Evolutionary conservation across 2,329 filamentous ascomycete species (phyloP).

Genomic region (Penicillium sp.): DNA sequence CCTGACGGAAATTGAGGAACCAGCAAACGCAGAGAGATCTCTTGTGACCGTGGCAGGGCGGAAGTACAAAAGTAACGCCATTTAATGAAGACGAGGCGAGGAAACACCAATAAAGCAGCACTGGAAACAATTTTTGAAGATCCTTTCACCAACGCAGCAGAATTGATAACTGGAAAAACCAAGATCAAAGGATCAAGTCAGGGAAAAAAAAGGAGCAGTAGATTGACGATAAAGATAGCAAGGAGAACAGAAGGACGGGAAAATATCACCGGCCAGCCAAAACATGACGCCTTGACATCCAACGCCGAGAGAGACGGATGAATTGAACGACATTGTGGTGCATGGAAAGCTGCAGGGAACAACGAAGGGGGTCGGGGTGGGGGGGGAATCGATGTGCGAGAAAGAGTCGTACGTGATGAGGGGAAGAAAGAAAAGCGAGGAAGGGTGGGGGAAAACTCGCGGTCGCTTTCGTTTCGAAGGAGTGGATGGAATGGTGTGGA

Average conservation of each 20-base stretch:
- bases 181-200: not conserved
- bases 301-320: conserved; percentile 39
- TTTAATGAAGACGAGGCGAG: not conserved
- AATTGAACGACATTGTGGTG: conserved; percentile 17
- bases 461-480: conserved; percentile 25
- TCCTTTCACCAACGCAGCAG: not conserved
- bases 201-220: not conserved
- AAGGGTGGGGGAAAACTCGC: conserved; percentile 18
- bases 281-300: conserved; percentile 44
- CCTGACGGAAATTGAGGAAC: not conserved
- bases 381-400: conserved; percentile 12
- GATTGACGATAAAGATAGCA: conserved; percentile 18
- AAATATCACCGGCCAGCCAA: conserved; percentile 38
- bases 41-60: not conserved
- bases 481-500: conserved; percentile 11
- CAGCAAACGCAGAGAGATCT: not conserved
- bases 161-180: not conserved
- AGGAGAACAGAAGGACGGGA: conserved; percentile 14
- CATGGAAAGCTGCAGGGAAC: conserved; percentile 13
- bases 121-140: not conserved
- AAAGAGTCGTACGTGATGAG: not conserved
- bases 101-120: not conserved
- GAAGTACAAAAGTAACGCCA: not conserved
- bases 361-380: conserved; percentile 6
- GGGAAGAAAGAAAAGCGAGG: conserved; percentile 9